Base-by-base conservation (phyloP, 306 rosid genomes). In the Senna tora region DNA sequence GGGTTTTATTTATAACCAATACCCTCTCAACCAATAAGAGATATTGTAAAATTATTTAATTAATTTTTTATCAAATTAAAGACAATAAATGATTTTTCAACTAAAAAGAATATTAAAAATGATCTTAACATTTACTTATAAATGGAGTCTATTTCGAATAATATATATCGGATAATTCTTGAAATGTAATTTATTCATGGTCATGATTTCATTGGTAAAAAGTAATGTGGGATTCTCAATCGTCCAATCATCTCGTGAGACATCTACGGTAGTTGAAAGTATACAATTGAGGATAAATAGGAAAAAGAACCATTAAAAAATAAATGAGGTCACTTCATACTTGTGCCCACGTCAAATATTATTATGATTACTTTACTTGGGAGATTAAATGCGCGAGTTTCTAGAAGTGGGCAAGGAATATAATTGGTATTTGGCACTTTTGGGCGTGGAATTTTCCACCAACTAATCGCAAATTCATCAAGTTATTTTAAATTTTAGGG, bases 331-430 rank as follows among this genome's bases (percentile, higher is more conserved):
- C 30, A 30, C 41, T 55, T 54, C 36, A 47, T 19, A 34, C 59
- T 36, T 33, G 62, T 66, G 71, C 60, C 51, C 67, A 33, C 38
- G 77, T 80, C 71, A 70, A 70, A 28, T 38, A 49, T 17, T 32
- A 16, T 79, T 62, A 80, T 72, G 61, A 73, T 83, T 81, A 80
- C 87, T 83, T 85, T 67, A 60, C 82, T 79, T 81, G 7, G 77
- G 49, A 73, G 74, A 72, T 67, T 81, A 70, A 79, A 46, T 57
- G 65, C 25, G 43, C 20, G 14, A 12, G 33, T 43, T 82, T 82
- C 75, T 59, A 82, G 81, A 75, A 70, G 49, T 38, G 42, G 39
- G 47, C 32, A 62, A 28, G 66, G 5, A 14, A 9, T 38, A 65
- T 41, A 41, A 53, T 50, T 62, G 52, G 15, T 22, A 53, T 65